Evolutionary conservation across 2,329 filamentous ascomycete species (phyloP), one percentile per base, ranked within the genome.

Genomic region (Colletotrichum tamarilloi): DNA sequence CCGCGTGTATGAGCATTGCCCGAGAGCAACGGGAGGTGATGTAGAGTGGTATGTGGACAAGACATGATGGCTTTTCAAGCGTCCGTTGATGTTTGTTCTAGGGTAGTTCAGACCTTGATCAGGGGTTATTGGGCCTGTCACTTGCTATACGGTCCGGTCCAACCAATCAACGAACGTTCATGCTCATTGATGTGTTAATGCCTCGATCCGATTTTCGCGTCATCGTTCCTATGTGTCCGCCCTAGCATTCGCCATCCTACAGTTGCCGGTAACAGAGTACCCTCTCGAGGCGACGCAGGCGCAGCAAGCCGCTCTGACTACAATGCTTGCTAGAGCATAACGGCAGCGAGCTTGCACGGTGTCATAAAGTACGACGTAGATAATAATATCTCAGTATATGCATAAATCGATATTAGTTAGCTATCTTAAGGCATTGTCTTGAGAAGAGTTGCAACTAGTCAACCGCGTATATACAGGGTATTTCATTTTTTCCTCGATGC

Each of bases 81-180:
- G 28, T 69, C 30, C 19, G n/a, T 32, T 14, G 55, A 24, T 28
- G 64, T 19, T 30, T 38, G 16, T 35, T 57, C 11, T n/a, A 22
- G 11, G 28, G 22, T 16, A 30, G 5, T 14, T n/a, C 16, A 26
- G 46, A 55, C 32, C 35, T 28, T 14, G 19, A n/a, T 22, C 12
- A 46, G 49, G 30, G 52, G 12, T 24, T 16, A 22, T 26, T 28
- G 22, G 53, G 58, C 52, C 52, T 63, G 65, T 38, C 64, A 58
- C 42, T 35, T 35, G 24, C 46, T 30, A 46, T 52, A 72, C 22
- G 58, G 58, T 38, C 58, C 26, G 7, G 19, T 28, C 19, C 19
- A 7, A 60, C 12, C 19, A 73, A 64, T 60, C 26, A 70, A 63
- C 19, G 42, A 49, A 49, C 42, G 42, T n/a, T 49, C 42, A 49